These are phyloP conservation scores for Passiflora organensis DNA, from an alignment of 345 rosid genomes.

Conservation along the genomic window DNA sequence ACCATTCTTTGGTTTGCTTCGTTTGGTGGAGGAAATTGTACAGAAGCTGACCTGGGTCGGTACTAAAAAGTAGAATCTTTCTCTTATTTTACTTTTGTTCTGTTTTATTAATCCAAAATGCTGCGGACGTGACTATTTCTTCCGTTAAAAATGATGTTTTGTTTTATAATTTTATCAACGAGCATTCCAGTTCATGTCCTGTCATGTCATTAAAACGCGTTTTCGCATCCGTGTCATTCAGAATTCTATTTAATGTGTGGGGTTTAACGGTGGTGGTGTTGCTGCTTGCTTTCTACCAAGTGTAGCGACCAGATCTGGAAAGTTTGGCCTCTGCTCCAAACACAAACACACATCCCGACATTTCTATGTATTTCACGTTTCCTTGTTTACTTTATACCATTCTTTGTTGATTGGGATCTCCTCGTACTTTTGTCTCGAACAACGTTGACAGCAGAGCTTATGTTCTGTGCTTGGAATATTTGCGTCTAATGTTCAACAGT, in stretches of 20 bases:
- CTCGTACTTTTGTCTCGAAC: too few species aligned
- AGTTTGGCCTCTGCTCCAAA: constrained; percentile 23
- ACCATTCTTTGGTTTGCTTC: not conserved
- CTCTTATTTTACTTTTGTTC: not conserved
- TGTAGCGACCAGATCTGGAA: constrained; percentile 48
- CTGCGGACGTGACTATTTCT: not conserved
- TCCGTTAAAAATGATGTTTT: constrained; percentile 1
- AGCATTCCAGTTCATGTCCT: constrained; percentile 56
- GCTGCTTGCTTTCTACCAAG: constrained; percentile 13
- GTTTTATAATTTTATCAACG: constrained; percentile 20
- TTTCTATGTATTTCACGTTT: constrained; percentile 18
- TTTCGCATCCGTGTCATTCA: constrained; percentile 33
- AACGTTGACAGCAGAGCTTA: too few species aligned
- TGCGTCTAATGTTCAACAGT: too few species aligned
- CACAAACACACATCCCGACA: constrained; percentile 42
- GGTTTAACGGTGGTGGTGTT: constrained; percentile 11
- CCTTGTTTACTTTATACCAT: not conserved
- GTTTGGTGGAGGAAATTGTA: constrained; percentile 26
- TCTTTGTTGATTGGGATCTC: too few species aligned
- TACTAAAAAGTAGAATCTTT: constrained; percentile 6
- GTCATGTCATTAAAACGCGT: constrained; percentile 56
- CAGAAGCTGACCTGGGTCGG: constrained; percentile 29
- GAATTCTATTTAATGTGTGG: not conserved
- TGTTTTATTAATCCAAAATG: not conserved
- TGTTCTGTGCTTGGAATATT: too few species aligned